Conservation (phyloP, 768 basidiomycete species). For the Cantharellus cinnabarinus region DNA sequence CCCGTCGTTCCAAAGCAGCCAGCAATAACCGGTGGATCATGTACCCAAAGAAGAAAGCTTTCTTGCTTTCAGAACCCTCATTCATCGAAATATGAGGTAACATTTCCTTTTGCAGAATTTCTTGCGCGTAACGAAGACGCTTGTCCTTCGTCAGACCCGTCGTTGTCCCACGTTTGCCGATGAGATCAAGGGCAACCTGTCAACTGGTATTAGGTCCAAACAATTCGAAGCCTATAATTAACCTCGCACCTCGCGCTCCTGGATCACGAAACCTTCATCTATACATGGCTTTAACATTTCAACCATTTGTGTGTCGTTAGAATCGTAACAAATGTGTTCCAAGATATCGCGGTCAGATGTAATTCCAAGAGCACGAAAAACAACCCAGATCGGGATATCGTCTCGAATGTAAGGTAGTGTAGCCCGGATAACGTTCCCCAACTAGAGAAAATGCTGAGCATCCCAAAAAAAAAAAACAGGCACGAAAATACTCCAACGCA, state of each 20-base stretch:
- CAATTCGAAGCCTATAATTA: not conserved
- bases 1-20: conserved; percentile 82
- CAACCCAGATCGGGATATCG: conserved; percentile 96
- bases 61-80: conserved; percentile 91
- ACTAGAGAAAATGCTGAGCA: conserved; percentile 20
- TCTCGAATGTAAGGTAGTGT: conserved; percentile 96
- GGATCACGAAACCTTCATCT: conserved; percentile 95
- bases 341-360: conserved; percentile 95
- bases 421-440: conserved; percentile 87
- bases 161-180: conserved; percentile 92
- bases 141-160: conserved; percentile 80
- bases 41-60: conserved; percentile 98
- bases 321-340: conserved; percentile 96
- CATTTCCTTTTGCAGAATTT: conserved; percentile 98
- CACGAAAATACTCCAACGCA: conserved; percentile 22
- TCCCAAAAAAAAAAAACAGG: not conserved
- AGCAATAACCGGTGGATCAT: conserved; percentile 94
- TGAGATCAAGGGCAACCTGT: conserved; percentile 76
- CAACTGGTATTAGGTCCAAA: conserved; percentile 5
- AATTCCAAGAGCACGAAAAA: conserved; percentile 93
- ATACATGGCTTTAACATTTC: conserved; percentile 98
- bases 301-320: conserved; percentile 86
- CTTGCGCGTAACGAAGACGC: conserved; percentile 88
- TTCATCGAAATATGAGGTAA: conserved; percentile 91
- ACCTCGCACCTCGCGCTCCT: conserved; percentile 65